Conservation (phyloP, 2,329 filamentous ascomycete genomes). For the Aspergillus sp. region DNA sequence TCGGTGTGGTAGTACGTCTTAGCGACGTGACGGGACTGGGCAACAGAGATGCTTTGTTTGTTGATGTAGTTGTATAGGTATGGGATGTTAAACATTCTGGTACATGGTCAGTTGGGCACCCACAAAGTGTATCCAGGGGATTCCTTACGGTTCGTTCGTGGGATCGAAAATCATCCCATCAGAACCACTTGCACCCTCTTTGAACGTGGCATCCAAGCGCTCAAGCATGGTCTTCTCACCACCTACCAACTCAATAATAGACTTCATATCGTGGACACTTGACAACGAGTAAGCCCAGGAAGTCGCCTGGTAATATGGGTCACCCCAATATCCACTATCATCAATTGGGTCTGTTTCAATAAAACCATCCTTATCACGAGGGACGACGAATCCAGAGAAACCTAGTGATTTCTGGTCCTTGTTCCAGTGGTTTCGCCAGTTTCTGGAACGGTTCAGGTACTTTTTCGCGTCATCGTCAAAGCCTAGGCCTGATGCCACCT, state of each 20-base stretch:
- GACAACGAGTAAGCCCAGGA: conserved; percentile 69
- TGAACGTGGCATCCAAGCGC: conserved; percentile 62
- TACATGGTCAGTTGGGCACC: not conserved
- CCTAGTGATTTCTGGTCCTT: conserved; percentile 55
- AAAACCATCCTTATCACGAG: conserved; percentile 51
- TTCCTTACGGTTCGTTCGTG: conserved; percentile 61
- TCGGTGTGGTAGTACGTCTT: conserved; percentile 60
- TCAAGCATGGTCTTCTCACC: conserved; percentile 41
- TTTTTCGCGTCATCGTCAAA: conserved; percentile 52
- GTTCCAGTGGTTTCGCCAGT: conserved; percentile 75
- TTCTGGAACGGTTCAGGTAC: conserved; percentile 63
- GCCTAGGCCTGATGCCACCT: conserved; percentile 61
- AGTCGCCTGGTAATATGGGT: conserved; percentile 60
- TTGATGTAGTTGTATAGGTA: conserved; percentile 69
- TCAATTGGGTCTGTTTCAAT: conserved; percentile 52
- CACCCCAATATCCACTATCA: conserved; percentile 65
- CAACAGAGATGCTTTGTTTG: conserved; percentile 61
- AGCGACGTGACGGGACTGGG: conserved; percentile 59
- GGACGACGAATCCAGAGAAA: conserved; percentile 67
- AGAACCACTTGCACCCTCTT: conserved; percentile 27
- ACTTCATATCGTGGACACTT: conserved; percentile 64
- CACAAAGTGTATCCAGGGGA: not conserved
- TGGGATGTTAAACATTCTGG: conserved; percentile 59
- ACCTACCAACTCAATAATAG: conserved; percentile 56
- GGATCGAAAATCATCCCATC: conserved; percentile 63